These are phyloP conservation scores for Vishniacozyma victoriae DNA, from an alignment of 768 basidiomycete species.

Conservation along the genomic window DNA sequence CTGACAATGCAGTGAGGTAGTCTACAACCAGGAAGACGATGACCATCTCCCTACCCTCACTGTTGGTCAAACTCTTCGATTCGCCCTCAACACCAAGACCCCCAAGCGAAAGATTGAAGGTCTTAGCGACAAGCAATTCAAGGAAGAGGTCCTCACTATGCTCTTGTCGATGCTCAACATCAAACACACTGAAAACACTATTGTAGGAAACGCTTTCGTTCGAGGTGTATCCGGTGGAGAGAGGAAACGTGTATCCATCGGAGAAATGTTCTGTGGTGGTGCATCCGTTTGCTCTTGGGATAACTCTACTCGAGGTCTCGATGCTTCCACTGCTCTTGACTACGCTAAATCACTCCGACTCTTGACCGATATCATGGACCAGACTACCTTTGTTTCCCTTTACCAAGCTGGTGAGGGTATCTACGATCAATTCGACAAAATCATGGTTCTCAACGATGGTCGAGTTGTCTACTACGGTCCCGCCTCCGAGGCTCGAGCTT, in stretches of 20 bases:
- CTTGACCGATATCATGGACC: conserved; percentile 60
- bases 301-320: conserved; percentile 50
- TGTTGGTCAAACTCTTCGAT: conserved; percentile 53
- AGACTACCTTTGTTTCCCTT: conserved; percentile 66
- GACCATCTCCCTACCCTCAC: conserved; percentile 73
- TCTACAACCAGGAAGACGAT: conserved; percentile 67
- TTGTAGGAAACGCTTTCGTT: conserved; percentile 49
- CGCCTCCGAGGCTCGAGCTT: conserved; percentile 59
- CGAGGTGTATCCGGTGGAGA: conserved; percentile 52
- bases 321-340: conserved; percentile 79
- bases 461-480: conserved; percentile 70
- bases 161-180: conserved; percentile 56
- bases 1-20: conserved; percentile 46
- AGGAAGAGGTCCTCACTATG: conserved; percentile 49
- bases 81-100: conserved; percentile 57
- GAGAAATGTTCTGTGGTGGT: conserved; percentile 48
- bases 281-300: conserved; percentile 47
- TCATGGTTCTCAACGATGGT: conserved; percentile 70
- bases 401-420: conserved; percentile 72
- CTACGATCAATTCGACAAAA: conserved; percentile 67
- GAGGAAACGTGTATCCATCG: conserved; percentile 51
- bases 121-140: conserved; percentile 50
- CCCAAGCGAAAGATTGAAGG: conserved; percentile 58
- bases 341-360: conserved; percentile 71
- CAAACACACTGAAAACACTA: conserved; percentile 49